A percentile compares a stretch with the other conserved stretches of the same genome.
Evolutionary conservation across 2,329 filamentous ascomycete genomes (phyloP).

Genomic region (Penicillium sp.): DNA sequence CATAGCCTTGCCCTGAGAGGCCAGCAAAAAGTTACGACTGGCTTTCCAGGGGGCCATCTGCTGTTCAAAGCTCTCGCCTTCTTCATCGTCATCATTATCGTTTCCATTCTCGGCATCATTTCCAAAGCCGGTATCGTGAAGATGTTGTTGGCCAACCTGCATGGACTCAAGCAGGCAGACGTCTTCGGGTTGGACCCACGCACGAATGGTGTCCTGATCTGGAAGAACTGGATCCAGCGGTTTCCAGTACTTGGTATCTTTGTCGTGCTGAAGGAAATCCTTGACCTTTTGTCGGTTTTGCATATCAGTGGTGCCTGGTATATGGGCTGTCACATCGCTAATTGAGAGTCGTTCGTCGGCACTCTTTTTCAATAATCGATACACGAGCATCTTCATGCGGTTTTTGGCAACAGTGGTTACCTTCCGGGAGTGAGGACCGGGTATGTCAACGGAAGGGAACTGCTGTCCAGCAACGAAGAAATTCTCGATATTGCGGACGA

Average conservation of each 20-base stretch:
- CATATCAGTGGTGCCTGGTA: conserved; percentile 88
- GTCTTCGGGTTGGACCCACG: conserved; percentile 92
- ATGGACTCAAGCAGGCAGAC: conserved; percentile 93
- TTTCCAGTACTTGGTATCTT: conserved; percentile 83
- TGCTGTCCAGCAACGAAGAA: conserved; percentile 89
- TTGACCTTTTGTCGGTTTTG: conserved; percentile 97
- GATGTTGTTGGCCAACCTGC: conserved; percentile 89
- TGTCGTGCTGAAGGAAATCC: conserved; percentile 89
- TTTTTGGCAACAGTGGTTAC: conserved; percentile 98
- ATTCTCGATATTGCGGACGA: conserved; percentile 84
- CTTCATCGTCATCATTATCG: conserved; percentile 62
- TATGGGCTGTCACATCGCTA: conserved; percentile 84
- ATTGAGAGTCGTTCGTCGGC: conserved; percentile 67
- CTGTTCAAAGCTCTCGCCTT: conserved; percentile 73
- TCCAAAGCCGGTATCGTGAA: conserved; percentile 86
- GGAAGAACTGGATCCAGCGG: conserved; percentile 69
- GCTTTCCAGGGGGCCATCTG: conserved; percentile 95
- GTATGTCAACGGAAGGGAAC: conserved; percentile 87
- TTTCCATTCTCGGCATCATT: conserved; percentile 64
- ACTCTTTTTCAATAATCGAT: conserved; percentile 78
- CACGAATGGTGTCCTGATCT: conserved; percentile 74
- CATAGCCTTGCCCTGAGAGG: conserved; percentile 94
- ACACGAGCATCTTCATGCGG: conserved; percentile 92
- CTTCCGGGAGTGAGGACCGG: conserved; percentile 87
- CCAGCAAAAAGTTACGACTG: conserved; percentile 93